Conservation (phyloP, 2,329 filamentous ascomycete species). For the Didymella pomorum region DNA sequence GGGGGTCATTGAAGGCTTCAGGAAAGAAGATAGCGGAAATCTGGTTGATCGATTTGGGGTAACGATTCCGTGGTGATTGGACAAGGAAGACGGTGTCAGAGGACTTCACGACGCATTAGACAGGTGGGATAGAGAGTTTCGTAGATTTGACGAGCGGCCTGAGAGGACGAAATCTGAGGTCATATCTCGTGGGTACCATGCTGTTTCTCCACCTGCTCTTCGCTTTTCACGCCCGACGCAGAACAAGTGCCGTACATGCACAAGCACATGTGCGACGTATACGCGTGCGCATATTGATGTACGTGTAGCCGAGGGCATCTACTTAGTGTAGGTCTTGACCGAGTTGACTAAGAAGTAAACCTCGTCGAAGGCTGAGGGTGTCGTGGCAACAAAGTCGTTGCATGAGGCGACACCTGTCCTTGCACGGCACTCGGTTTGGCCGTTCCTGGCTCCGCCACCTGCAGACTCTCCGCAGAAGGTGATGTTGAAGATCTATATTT, state of each 20-base stretch:
- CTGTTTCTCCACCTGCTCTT: background rate
- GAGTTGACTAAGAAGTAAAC: constrained; percentile 34
- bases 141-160: background rate
- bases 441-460: constrained; percentile 60
- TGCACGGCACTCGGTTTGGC: constrained; percentile 13
- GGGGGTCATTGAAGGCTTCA: constrained; percentile 48
- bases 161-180: background rate
- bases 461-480: constrained; percentile 56
- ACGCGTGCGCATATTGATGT: background rate
- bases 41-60: constrained; percentile 57
- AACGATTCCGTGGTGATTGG: constrained; percentile 52
- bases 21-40: constrained; percentile 45
- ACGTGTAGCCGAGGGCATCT: background rate
- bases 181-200: background rate
- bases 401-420: constrained; percentile 57
- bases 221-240: background rate
- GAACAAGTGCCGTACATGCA: no score
- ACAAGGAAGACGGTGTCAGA: background rate
- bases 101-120: background rate
- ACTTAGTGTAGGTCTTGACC: constrained; percentile 21
- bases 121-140: background rate
- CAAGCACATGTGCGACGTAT: background rate
- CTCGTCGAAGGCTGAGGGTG: constrained; percentile 30
- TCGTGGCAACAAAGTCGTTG: constrained; percentile 28
- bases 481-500: constrained; percentile 53